Conservation (phyloP, 306 rosid genomes). For the Delonix regia region DNA sequence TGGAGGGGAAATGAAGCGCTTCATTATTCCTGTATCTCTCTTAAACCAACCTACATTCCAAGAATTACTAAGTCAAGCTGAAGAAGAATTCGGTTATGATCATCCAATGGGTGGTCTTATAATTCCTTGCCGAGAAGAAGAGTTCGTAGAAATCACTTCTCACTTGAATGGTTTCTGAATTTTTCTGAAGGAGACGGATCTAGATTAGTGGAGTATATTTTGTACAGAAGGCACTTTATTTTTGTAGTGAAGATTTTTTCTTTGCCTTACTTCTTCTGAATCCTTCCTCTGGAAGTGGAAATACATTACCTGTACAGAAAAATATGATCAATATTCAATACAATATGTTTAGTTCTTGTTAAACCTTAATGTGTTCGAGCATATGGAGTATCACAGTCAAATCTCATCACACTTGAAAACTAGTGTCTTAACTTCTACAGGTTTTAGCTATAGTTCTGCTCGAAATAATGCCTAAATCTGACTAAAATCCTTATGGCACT, state of each 20-base stretch:
- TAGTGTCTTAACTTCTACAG: too few species aligned
- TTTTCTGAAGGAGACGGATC: too few species aligned
- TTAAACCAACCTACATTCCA: conserved; percentile 46
- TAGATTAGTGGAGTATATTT: too few species aligned
- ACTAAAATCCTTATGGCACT: too few species aligned
- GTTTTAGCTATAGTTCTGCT: too few species aligned
- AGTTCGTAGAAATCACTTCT: too few species aligned
- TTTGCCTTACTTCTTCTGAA: neutral
- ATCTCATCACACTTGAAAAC: too few species aligned
- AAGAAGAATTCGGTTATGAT: conserved; percentile 47
- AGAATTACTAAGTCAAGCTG: conserved; percentile 35
- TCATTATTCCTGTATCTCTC: conserved; percentile 40
- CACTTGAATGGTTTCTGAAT: too few species aligned
- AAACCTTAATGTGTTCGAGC: neutral
- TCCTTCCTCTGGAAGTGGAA: neutral
- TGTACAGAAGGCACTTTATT: too few species aligned
- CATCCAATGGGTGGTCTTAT: conserved; percentile 47
- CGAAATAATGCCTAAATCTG: too few species aligned
- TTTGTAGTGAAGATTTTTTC: neutral
- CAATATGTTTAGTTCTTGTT: too few species aligned
- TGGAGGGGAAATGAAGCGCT: conserved; percentile 44
- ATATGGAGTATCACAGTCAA: too few species aligned
- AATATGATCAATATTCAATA: neutral
- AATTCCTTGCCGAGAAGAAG: conserved; percentile 41
- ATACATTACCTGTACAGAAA: neutral